Base-by-base conservation (phyloP, 345 rosid species). In the Laguncularia racemosa region DNA sequence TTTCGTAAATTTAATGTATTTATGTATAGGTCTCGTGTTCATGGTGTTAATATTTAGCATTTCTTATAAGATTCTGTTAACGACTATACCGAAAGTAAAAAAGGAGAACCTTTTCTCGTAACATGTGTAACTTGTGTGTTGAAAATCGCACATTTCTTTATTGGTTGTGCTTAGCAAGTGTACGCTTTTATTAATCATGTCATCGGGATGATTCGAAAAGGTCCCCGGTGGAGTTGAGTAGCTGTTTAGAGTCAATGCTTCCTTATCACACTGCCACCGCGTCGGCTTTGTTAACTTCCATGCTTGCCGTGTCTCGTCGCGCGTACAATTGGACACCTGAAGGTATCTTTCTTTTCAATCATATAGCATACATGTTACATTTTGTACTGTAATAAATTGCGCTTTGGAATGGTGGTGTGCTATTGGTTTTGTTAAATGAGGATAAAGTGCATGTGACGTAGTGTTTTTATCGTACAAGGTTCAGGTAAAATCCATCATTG, bases 241-340 rank as follows among this genome's bases (percentile, higher is more conserved):
- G 76, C 71, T 82, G 93, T 59, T 76, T 82, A 16, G 95, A 85
- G 67, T 74, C 96, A 17, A 64, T 88, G 86, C 60, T 85, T 62
- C 98, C 98, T 54, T 82, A 82, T 67, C 95, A 91, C 73, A 78
- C 91, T 8, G 96, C 83, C 50, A 91, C 90, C 23, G 90, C 98
- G 47, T 82, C 95, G 2, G 86, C 98, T 8, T 75, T 91, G 76
- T 86, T 91, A 55, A 88, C 78, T 74, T 88, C 96, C 19, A 85
- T 76, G 97, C 85, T 88, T 12, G 79, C 95, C 12, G 82, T 71
- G 26, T 84, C 97, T 62, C 71, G 68, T 46, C 74, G 79, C 50
- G 64, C 78, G 71, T 73, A 64, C 53, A 63, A 78, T 43, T 88
- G 90, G 91, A 82, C 75, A 4, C 50, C 71, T 38, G 85, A 84